phyloP scores from a whole-genome alignment of 1,284 basidiomycete genomes.

The Mycosarcoma mackinlayi region DNA sequence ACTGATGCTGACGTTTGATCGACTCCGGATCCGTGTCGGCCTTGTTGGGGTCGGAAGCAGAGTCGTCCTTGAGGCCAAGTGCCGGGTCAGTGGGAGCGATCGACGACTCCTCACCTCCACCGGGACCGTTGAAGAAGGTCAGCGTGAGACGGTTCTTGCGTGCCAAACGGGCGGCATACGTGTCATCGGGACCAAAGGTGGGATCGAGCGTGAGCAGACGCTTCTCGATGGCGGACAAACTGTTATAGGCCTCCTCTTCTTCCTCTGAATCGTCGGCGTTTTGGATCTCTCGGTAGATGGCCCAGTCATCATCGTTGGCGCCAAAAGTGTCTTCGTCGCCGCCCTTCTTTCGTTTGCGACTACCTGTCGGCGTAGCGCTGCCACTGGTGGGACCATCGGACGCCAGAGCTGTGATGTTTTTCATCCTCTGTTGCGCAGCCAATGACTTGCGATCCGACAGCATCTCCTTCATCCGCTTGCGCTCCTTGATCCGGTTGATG shows the following conservation, averaged over 20 bases:
- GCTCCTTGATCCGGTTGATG: conserved; percentile 85
- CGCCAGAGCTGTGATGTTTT: conserved; percentile 91
- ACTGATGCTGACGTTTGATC: conserved; percentile 76
- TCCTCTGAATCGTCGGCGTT: conserved; percentile 88
- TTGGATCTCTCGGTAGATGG: conserved; percentile 95
- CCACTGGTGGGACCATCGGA: conserved; percentile 71
- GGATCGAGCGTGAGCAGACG: conserved; percentile 87
- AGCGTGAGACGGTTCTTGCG: conserved; percentile 84
- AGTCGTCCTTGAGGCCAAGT: conserved; percentile 48
- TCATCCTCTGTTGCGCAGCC: conserved; percentile 95
- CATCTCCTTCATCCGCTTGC: conserved; percentile 83
- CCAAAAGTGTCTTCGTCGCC: conserved; percentile 89
- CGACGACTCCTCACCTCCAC: conserved; percentile 38
- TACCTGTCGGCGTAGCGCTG: conserved; percentile 32
- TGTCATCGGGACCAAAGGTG: conserved; percentile 81
- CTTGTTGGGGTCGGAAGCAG: conserved; percentile 71
- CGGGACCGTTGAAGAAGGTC: conserved; percentile 76
- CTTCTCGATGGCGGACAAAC: conserved; percentile 80
- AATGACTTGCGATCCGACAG: conserved; percentile 91
- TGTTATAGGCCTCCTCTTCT: conserved; percentile 88
- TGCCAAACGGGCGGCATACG: conserved; percentile 80
- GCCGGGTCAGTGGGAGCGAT: conserved; percentile 15
- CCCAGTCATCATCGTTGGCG: conserved; percentile 95
- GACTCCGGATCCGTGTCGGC: conserved; percentile 65
- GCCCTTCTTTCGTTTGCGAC: conserved; percentile 51